Evolutionary conservation across 257 asterid genomes (phyloP).

Genomic region (Nicotiana tabacum): DNA sequence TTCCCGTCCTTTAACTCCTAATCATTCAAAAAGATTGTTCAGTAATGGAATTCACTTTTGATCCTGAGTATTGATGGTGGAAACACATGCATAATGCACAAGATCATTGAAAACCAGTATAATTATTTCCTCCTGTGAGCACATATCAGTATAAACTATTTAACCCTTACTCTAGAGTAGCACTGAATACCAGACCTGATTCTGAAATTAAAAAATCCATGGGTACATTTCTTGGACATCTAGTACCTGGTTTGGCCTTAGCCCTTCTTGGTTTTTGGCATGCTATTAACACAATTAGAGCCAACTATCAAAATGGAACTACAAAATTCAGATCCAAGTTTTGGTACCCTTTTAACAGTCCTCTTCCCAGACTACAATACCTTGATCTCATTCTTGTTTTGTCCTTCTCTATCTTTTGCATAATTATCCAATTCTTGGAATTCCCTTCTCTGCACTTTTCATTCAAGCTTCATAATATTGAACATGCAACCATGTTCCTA

Average conservation of each 20-base stretch:
- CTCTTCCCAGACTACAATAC: constrained; percentile 30
- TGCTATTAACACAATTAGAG: constrained; percentile 39
- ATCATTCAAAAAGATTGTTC: constrained; percentile 5
- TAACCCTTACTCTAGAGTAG: constrained; percentile 25
- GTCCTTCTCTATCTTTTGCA: constrained; percentile 50
- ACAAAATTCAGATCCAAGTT: constrained; percentile 47
- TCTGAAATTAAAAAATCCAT: constrained; percentile 24
- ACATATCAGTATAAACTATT: constrained; percentile 17
- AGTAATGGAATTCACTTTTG: constrained; percentile 8
- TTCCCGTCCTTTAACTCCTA: constrained; percentile 2
- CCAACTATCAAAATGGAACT: constrained; percentile 38
- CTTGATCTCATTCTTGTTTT: constrained; percentile 55
- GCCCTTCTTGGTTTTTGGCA: constrained; percentile 76
- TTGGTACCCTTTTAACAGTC: constrained; percentile 55
- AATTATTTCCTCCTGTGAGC: background rate
- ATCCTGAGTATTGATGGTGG: constrained; percentile 40
- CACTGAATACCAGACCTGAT: constrained; percentile 2
- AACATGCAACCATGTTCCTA: constrained; percentile 73
- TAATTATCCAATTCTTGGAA: constrained; percentile 50
- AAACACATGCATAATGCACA: constrained; percentile 75
- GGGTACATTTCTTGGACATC: constrained; percentile 66
- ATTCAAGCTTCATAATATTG: constrained; percentile 49
- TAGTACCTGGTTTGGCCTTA: constrained; percentile 61
- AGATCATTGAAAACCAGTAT: constrained; percentile 13
- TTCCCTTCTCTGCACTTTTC: constrained; percentile 38